Base-by-base conservation (phyloP, 2,329 filamentous ascomycete genomes). In the Mycosphaerella sp. region DNA sequence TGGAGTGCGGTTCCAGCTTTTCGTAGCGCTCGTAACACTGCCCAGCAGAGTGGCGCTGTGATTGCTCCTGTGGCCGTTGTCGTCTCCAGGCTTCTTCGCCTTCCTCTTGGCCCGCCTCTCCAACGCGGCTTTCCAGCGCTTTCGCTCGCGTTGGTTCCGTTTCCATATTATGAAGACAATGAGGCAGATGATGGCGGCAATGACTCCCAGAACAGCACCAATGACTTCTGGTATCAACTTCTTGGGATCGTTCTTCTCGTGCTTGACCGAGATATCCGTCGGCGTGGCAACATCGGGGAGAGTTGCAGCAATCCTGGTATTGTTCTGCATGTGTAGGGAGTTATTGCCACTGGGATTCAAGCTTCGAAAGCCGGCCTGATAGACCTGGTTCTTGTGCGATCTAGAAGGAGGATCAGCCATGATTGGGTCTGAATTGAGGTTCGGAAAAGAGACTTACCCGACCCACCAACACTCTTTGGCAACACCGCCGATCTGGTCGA, bases 381-480 rank as follows among this genome's bases (percentile, higher is more conserved):
- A 55, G 10, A 55, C 53, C 36, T 55, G 53, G 26, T 55, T 55
- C 23, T 52, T 47, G 21, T 55, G 48, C 6, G 53, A 45, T 39
- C 53, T 55, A 32, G 17, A n/a, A 29, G 17, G 14, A 2, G 11
- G n/a, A 8, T 47, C 29, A 40, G 40, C 47, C 12, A 23, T 38
- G 29, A 8, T 43, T 21, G 3, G n/a, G n/a, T 12, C 2, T 26
- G 7, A 2, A 10, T 34, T 12, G 34, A 34, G 1, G 17, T 10
- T 17, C 9, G 8, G 9, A 10, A 3, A 5, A 6, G 4, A 41
- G 43, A 47, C 53, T 34, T 52, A 55, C 53, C 53, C 53, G 4
- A 55, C 48, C 38, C 50, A 48, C 44, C 50, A 55, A 29, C 53
- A 55, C 34, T 51, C 53, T 38, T 52, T 55, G 21, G 46, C 48